phyloP scores from a whole-genome alignment of 805 yeast genomes.

The Saccharomycopsis fibuligera region DNA sequence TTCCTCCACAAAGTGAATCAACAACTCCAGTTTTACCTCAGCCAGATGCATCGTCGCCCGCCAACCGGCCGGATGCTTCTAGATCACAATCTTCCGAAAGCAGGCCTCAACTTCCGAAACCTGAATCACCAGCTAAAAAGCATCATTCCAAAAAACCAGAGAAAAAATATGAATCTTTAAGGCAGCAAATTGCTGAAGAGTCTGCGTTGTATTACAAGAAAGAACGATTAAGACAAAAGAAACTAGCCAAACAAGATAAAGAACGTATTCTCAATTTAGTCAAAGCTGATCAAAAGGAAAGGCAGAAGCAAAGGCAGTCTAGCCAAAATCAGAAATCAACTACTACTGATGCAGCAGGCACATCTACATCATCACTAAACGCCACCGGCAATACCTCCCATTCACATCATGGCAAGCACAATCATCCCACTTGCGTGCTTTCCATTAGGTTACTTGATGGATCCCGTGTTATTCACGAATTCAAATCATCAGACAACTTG shows the following conservation, averaged over 20 bases:
- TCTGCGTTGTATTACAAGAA: conserved; percentile 35
- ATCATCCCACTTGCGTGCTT: conserved; percentile 27
- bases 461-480: conserved; percentile 44
- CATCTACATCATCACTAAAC: too few species aligned
- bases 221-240: conserved; percentile 31
- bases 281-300: conserved; percentile 46
- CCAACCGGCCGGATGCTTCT: not conserved
- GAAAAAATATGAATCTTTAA: conserved; percentile 26
- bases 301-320: conserved; percentile 24
- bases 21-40: too few species aligned
- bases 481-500: conserved; percentile 40
- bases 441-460: conserved; percentile 70
- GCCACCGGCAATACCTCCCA: not conserved
- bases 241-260: conserved; percentile 42
- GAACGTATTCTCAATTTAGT: conserved; percentile 48
- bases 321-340: not conserved
- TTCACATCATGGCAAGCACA: not conserved
- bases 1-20: not conserved
- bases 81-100: too few species aligned
- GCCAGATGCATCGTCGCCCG: not conserved
- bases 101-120: conserved; percentile 2
- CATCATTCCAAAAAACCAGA: conserved; percentile 8
- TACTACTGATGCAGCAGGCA: not conserved
- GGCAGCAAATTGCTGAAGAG: conserved; percentile 36
- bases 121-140: conserved; percentile 7